Evolutionary conservation across 176 grass and related monocot species (phyloP).

Genomic region (Zoysia japonica): DNA sequence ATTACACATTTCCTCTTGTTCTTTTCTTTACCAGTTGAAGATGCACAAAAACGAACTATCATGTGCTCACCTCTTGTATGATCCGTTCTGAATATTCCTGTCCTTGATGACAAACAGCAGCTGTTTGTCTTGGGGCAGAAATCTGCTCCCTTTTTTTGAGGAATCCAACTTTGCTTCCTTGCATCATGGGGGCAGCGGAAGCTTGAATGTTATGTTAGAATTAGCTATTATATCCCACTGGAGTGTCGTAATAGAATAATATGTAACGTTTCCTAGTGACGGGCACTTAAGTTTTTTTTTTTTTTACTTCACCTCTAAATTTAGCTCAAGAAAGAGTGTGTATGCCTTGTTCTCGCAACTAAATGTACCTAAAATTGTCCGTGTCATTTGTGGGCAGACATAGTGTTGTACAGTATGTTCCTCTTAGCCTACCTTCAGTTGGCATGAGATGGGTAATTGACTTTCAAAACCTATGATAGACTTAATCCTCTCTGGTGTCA

Average conservation of each 20-base stretch:
- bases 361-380: neutral
- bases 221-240: neutral
- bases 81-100: conserved; percentile 21
- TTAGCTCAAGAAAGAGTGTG: no score
- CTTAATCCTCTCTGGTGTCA: neutral
- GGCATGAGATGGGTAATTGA: neutral
- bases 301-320: no score
- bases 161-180: neutral
- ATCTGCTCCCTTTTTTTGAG: neutral
- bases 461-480: neutral
- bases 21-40: neutral
- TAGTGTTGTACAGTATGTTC: neutral
- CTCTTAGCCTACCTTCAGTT: neutral
- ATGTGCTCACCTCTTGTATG: conserved; percentile 25
- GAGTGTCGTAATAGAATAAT: neutral
- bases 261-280: neutral
- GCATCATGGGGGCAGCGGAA: neutral
- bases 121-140: neutral
- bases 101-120: conserved; percentile 19
- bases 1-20: neutral
- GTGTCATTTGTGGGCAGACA: neutral
- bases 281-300: neutral
- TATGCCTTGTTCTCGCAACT: neutral
- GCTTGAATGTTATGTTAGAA: neutral
- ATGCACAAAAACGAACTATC: neutral